These are phyloP conservation scores for Botrytis hyacinthi DNA, from an alignment of 2,329 filamentous ascomycete species.

Conservation along the genomic window DNA sequence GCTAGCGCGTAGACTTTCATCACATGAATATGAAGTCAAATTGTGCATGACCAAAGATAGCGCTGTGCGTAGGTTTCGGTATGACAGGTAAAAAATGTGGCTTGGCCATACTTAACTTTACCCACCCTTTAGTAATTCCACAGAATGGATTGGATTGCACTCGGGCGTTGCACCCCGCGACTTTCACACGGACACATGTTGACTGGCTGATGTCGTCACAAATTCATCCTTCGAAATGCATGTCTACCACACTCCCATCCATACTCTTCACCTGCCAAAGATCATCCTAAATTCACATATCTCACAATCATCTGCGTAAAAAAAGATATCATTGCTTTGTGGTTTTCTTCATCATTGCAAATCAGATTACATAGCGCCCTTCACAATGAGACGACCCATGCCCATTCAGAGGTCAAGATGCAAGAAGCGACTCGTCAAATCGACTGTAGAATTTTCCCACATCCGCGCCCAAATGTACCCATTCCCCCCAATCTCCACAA, in stretches of 20 bases:
- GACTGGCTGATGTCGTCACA: slow-evolving; percentile 1
- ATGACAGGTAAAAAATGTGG: not conserved
- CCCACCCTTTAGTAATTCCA: not conserved
- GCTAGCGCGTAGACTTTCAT: not conserved
- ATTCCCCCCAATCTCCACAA: slow-evolving; percentile 25
- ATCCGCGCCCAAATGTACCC: slow-evolving; percentile 43
- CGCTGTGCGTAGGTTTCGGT: not conserved
- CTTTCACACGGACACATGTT: not conserved
- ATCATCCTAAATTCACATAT: slow-evolving; percentile 8
- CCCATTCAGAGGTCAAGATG: slow-evolving; percentile 61
- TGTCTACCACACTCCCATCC: not conserved
- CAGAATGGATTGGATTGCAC: not conserved
- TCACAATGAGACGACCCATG: slow-evolving; percentile 54
- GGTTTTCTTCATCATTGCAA: slow-evolving; percentile 40
- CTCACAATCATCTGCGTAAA: slow-evolving; percentile 10
- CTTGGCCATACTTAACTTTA: not conserved
- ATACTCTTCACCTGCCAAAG: slow-evolving; percentile 6
- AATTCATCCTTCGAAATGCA: not conserved
- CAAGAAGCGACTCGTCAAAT: slow-evolving; percentile 56
- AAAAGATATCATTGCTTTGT: slow-evolving; percentile 33
- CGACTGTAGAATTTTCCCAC: slow-evolving; percentile 42
- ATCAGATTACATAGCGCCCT: slow-evolving; percentile 41
- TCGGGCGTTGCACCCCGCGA: no score
- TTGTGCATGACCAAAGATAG: not conserved
- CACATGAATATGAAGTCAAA: not conserved